phyloP scores from a whole-genome alignment of 768 basidiomycete species.

The Tricholoma furcatifolium region DNA sequence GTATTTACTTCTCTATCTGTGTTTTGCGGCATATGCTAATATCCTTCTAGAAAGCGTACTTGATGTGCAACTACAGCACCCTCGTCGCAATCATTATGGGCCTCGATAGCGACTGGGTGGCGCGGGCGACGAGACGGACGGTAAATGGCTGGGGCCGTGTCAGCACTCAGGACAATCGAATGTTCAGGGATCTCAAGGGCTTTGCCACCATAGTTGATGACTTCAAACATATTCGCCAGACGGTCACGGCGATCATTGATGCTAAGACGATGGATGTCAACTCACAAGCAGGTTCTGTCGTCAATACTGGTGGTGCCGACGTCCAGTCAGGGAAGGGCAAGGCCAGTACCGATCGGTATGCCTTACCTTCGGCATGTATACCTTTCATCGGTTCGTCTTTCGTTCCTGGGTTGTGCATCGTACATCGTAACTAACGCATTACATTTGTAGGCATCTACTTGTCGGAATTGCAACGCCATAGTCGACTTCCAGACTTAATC shows the following conservation, averaged over 20 bases:
- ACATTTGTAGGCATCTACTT: slow-evolving; percentile 65
- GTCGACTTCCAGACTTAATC: slow-evolving; percentile 73
- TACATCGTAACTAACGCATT: not conserved
- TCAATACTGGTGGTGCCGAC: slow-evolving; percentile 43
- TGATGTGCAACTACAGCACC: slow-evolving; percentile 73
- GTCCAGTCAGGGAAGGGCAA: slow-evolving; percentile 36
- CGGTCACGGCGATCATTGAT: slow-evolving; percentile 63
- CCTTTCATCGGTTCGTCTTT: slow-evolving; percentile 72
- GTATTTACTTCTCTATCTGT: slow-evolving; percentile 35
- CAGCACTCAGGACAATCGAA: slow-evolving; percentile 66
- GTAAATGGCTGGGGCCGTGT: slow-evolving; percentile 53
- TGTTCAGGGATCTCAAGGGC: slow-evolving; percentile 68
- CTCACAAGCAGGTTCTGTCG: slow-evolving; percentile 53
- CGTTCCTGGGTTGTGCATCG: not conserved
- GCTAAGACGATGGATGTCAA: slow-evolving; percentile 57
- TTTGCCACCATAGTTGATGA: slow-evolving; percentile 65
- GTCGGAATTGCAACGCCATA: slow-evolving; percentile 63
- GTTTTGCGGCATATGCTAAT: not conserved
- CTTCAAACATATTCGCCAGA: slow-evolving; percentile 72
- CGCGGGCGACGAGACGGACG: slow-evolving; percentile 60
- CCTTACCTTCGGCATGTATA: slow-evolving; percentile 58
- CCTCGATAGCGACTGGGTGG: slow-evolving; percentile 68
- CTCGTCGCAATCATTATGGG: slow-evolving; percentile 80
- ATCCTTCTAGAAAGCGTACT: slow-evolving; percentile 69
- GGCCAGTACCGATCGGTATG: slow-evolving; percentile 34